Evolutionary conservation across 306 rosid genomes (phyloP), one percentile per base, ranked within the genome.

Genomic region (Ormosia emarginata): DNA sequence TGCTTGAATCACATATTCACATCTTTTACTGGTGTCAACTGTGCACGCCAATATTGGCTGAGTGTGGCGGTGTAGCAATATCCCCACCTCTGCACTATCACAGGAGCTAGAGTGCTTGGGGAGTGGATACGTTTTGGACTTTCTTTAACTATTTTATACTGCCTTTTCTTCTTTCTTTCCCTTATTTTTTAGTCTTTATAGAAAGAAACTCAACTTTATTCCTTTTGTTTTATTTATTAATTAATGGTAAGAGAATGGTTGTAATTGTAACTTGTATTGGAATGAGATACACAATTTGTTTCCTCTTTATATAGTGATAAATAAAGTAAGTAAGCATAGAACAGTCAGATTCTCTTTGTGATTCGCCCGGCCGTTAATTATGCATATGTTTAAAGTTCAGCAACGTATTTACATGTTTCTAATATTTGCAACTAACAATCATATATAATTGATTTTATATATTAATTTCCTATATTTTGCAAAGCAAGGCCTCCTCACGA

Each of bases 41-140:
- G 30, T 82, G 77, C 85, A 82, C 85, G 81, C 85, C 71, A 11
- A 82, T 33, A 82, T 87, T 89, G 92, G 90, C 61, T 24, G 4
- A 39, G 17, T 49, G 63, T 75, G 84, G 87, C 82, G 90, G 88
- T 73, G 81, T 32, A 8, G 68, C 89, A 33, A 67, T 63, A 56
- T 71, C 84, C 67, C 84, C 84, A 84, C 79, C n/a, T 75, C 81
- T 82, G 81, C 77, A 56, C 81, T 82, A 12, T 79, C 53, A 65
- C 53, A 78, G 33, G 43, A 32, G 34, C 52, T 52, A 8, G 12
- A 57, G 29, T 67, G 70, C 84, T 59, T 78, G 4, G 6, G 18
- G 53, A 78, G 2, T 43, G 33, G 2, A 57, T 30, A 30, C 12
- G 8, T 53, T 34, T 15, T 15, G 52, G 0, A 15, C 78, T 56